Evolutionary conservation across 1,284 basidiomycete genomes (phyloP), one percentile per base, ranked within the genome.

Genomic region (Exobasidium rhododendri): DNA sequence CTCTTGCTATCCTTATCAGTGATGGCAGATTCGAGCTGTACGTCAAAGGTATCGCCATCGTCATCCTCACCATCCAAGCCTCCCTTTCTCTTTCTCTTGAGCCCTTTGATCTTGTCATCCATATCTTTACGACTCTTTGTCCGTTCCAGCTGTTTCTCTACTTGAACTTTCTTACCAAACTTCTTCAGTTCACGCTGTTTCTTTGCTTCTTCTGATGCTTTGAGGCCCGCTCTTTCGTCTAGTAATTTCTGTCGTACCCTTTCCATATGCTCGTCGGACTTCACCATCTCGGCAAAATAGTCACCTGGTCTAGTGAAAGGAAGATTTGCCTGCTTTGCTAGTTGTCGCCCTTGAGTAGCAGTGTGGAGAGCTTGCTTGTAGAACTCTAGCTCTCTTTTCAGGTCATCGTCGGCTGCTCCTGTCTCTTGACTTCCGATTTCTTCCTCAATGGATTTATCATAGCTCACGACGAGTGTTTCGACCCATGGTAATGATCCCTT

Each of bases 201-300:
- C 74, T 91, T 87, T 76, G 92, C 94, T 60, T 92, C 89, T 78
- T 97, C 94, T 63, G 88, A 86, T 79, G 90, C 91, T 81, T 97
- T 94, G 77, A 97, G 93, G 1, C 86, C 85, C 2, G 92, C 90
- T 29, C 84, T 83, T 80, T 98, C 94, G 80, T 97, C 91, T 28
- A 98, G 85, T 32, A 97, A 83, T 32, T 89, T 87, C 73, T 93
- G 89, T 56, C 96, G 88, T 71, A 98, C 91, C 53, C 92, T 87
- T 80, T 97, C 93, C 96, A 98, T 98, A 82, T 98, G 96, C 24
- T 91, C 85, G 77, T 98, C 96, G 28, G 88, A 49, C 83, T 98
- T 98, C 74, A 97, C 89, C 94, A 98, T 98, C 83, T 98, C 94
- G 22, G 94, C 94, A 75, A 97, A 98, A 81, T 93, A 98, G 82